Evolutionary conservation across 2,329 filamentous ascomycete genomes (phyloP), one percentile per base, ranked within the genome.

Genomic region (Scytalidium sp.): DNA sequence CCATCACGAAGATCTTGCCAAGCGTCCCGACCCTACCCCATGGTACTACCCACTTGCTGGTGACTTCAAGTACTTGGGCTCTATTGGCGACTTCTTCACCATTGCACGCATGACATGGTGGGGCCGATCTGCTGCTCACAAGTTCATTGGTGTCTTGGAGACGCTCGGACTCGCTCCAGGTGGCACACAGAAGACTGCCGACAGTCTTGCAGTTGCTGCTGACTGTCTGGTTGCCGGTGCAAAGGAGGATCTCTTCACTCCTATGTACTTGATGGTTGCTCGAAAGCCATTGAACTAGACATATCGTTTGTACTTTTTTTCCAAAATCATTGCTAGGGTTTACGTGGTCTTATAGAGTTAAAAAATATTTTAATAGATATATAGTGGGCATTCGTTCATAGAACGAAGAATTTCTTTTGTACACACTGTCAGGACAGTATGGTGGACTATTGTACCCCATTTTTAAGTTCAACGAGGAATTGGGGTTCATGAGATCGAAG

Each of bases 11-110:
- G 93, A 99, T 72, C 72, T 99, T 54, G 90, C 94, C 19, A 81
- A 86, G 59, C 78, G 88, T 41, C 77, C 79, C 17, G 89, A 95
- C 70, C 69, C 80, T 19, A 81, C 86, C 50, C 93, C 93, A 3
- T 97, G 93, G 93, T 97, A 95, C 78, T 97, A 90, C 81, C 92
- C 92, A 41, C 75, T 97, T 54, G 85, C 88, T 39, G 92, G 93
- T 50, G 85, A 95, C 56, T 81, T 94, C 67, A 86, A 84, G 70
- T 89, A 96, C 75, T 84, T 94, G 71, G 83, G 87, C 67, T 84
- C 81, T n/a, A 61, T 89, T 41, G 84, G 83, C 64, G 93, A 97
- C 65, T 76, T 93, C 60, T 82, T 90, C 61, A 94, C 88, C 45
- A 87, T 96, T 61, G 78, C 87, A 32, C 86, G 92, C 49, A 95